Conservation (phyloP, 495 filamentous ascomycete genomes). For the Neurospora sp. region DNA sequence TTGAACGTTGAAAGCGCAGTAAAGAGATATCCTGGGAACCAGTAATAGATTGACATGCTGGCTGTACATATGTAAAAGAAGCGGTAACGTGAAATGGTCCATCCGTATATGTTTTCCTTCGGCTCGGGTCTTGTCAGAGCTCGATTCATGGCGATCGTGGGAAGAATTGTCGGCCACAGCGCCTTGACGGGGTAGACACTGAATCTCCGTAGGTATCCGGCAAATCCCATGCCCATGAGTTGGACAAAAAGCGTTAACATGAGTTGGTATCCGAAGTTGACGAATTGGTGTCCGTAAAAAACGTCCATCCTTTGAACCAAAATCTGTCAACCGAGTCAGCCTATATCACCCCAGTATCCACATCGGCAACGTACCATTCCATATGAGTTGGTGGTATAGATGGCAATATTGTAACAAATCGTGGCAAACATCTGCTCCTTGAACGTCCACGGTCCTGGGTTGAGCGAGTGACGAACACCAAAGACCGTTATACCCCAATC, state of each 20-base stretch:
- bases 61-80: conserved; percentile 25
- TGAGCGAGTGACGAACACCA: conserved; percentile 23
- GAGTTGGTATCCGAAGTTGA: conserved; percentile 28
- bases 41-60: conserved; percentile 28
- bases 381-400: conserved; percentile 24
- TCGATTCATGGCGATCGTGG: conserved; percentile 24
- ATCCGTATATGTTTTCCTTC: conserved; percentile 23
- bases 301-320: conserved; percentile 17
- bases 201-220: conserved; percentile 39
- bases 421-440: conserved; percentile 38
- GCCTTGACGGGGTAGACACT: conserved; percentile 33
- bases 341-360: no score
- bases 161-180: conserved; percentile 21
- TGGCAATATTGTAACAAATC: conserved; percentile 25
- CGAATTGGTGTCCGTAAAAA: conserved; percentile 17
- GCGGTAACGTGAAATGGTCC: conserved; percentile 29
- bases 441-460: conserved; percentile 34
- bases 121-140: conserved; percentile 17
- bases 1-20: conserved; percentile 28
- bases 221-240: conserved; percentile 35
- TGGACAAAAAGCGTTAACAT: conserved; percentile 30
- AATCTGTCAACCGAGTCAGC: conserved; percentile 9
- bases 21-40: conserved; percentile 28
- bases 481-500: conserved; percentile 22
- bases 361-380: conserved; percentile 12